Percentiles rank a stretch among this genome's conserved stretches.
phyloP scores from a whole-genome alignment of 257 asterid genomes.

The Phtheirospermum japonicum region DNA sequence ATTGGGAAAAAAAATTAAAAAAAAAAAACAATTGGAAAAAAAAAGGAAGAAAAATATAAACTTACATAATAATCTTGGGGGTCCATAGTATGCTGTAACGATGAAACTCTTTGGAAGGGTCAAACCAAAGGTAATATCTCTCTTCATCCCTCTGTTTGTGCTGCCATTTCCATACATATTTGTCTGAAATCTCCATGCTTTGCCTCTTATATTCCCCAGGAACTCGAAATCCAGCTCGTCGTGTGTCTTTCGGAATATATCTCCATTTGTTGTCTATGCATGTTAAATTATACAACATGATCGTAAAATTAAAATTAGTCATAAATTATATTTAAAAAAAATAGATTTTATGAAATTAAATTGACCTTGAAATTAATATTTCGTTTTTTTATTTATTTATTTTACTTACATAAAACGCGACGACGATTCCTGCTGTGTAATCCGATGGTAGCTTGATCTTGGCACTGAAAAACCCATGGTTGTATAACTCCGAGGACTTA shows the following conservation, averaged over 20 bases:
- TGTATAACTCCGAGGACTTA: slow-evolving; percentile 77
- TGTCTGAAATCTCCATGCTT: slow-evolving; percentile 94
- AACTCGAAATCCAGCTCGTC: slow-evolving; percentile 93
- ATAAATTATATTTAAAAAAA: no score
- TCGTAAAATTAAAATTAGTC: no score
- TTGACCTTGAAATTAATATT: no score
- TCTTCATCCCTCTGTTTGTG: slow-evolving; percentile 80
- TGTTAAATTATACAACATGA: no score
- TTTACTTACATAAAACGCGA: slow-evolving; percentile 74
- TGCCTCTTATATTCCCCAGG: slow-evolving; percentile 77
- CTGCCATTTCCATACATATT: slow-evolving; percentile 96
- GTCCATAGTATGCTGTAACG: slow-evolving; percentile 83
- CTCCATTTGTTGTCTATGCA: slow-evolving; percentile 80
- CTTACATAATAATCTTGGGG: slow-evolving; percentile 71
- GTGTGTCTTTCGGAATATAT: slow-evolving; percentile 67
- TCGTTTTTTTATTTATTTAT: no score
- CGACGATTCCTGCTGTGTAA: slow-evolving; percentile 89
- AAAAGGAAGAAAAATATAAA: no score
- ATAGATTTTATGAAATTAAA: no score
- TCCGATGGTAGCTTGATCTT: slow-evolving; percentile 81
- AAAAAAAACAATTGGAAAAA: no score
- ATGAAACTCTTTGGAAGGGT: slow-evolving; percentile 75
- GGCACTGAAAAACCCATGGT: slow-evolving; percentile 86
- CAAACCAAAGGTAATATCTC: slow-evolving; percentile 77
- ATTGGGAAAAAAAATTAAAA: no score